These are phyloP conservation scores for Apophysomyces sp. DNA, from an alignment of 371 early-diverging fungal species.

Conservation along the genomic window DNA sequence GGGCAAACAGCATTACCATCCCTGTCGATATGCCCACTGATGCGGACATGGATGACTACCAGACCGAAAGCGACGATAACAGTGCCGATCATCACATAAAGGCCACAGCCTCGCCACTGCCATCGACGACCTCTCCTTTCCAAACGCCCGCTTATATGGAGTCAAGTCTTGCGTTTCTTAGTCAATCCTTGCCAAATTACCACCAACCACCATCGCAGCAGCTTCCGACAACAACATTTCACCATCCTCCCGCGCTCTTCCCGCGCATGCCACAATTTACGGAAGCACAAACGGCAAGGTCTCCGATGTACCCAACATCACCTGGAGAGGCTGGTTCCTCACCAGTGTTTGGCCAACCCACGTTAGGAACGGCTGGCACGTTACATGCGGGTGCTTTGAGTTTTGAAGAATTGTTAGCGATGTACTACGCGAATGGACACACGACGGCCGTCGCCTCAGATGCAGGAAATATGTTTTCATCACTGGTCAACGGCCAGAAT, in stretches of 20 bases:
- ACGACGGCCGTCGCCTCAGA: background rate
- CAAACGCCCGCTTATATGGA: constrained; percentile 1
- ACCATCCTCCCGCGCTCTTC: constrained; percentile 8
- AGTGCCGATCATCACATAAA: background rate
- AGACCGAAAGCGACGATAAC: constrained; percentile 4
- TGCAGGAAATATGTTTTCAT: constrained; percentile 5
- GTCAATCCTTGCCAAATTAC: constrained; percentile 19
- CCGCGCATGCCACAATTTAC: constrained; percentile 5
- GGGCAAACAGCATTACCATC: constrained; percentile 33
- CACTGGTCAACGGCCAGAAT: constrained; percentile 4
- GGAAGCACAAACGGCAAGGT: constrained; percentile 17
- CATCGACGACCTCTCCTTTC: constrained; percentile 6
- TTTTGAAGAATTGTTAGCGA: constrained; percentile 20
- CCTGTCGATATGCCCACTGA: constrained; percentile 30
- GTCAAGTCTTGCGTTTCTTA: constrained; percentile 9
- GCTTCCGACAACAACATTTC: background rate
- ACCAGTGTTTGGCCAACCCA: constrained; percentile 1
- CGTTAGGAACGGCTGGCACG: constrained; percentile 7
- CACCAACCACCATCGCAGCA: background rate
- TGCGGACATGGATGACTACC: constrained; percentile 30
- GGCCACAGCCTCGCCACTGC: constrained; percentile 14
- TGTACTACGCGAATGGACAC: constrained; percentile 13
- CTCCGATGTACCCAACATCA: constrained; percentile 8
- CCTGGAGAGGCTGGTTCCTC: constrained; percentile 10
- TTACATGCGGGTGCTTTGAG: constrained; percentile 24